Evolutionary conservation across 768 basidiomycete genomes (phyloP).

Genomic region (Pleurotus cornucopiae): DNA sequence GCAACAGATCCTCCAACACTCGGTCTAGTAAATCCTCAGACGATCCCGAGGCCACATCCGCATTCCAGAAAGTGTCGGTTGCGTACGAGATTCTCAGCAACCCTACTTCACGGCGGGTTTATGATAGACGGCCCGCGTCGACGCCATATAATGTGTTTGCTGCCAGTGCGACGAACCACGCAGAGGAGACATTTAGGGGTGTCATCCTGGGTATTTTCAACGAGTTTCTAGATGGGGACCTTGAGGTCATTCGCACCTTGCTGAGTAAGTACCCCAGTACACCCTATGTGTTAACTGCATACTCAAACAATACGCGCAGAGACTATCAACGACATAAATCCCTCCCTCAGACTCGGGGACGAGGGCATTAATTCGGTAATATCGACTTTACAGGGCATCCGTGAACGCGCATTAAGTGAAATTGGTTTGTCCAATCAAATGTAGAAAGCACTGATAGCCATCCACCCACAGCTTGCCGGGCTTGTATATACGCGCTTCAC

Average conservation of each 20-base stretch:
- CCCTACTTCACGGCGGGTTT: slow-evolving; percentile 61
- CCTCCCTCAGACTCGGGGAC: slow-evolving; percentile 70
- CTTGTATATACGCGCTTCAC: slow-evolving; percentile 71
- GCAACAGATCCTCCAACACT: not conserved
- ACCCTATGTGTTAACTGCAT: not conserved
- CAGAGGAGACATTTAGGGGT: slow-evolving; percentile 76
- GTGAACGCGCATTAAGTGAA: slow-evolving; percentile 73
- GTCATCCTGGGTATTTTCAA: slow-evolving; percentile 73
- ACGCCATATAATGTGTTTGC: slow-evolving; percentile 52
- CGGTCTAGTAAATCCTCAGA: slow-evolving; percentile 69
- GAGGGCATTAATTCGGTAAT: slow-evolving; percentile 79
- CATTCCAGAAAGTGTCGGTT: slow-evolving; percentile 83
- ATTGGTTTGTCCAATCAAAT: not conserved
- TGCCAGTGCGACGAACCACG: slow-evolving; percentile 46
- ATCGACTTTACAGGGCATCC: slow-evolving; percentile 60
- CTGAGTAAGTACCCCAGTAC: slow-evolving; percentile 48
- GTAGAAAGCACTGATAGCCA: not conserved
- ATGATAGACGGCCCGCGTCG: slow-evolving; percentile 54
- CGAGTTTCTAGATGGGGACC: slow-evolving; percentile 82
- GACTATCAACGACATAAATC: slow-evolving; percentile 77
- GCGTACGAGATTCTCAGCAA: slow-evolving; percentile 80
- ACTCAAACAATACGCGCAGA: slow-evolving; percentile 31
- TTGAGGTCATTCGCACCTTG: slow-evolving; percentile 77
- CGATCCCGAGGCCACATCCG: slow-evolving; percentile 72
- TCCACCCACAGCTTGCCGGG: slow-evolving; percentile 58